phyloP scores from a whole-genome alignment of 306 rosid species.

The Amphicarpaea edgeworthii region DNA sequence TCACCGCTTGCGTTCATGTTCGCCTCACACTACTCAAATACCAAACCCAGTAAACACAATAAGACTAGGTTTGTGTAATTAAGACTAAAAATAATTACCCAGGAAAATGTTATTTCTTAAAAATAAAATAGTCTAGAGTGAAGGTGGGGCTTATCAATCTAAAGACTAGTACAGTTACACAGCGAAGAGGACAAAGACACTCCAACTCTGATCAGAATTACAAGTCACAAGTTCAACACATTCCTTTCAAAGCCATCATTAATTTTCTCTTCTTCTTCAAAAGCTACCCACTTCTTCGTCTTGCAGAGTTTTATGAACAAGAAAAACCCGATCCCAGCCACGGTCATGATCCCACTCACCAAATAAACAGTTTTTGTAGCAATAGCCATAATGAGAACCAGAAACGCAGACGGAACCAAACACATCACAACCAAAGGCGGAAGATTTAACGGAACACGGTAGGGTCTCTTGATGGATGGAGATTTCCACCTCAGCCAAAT shows the following conservation, averaged over 20 bases:
- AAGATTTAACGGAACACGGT: slow-evolving; percentile 56
- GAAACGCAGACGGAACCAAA: slow-evolving; percentile 59
- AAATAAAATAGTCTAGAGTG: neutral
- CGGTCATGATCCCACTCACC: slow-evolving; percentile 58
- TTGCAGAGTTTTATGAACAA: slow-evolving; percentile 51
- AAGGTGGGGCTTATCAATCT: neutral
- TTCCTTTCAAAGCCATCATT: neutral
- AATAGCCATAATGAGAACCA: slow-evolving; percentile 53
- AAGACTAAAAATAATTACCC: neutral
- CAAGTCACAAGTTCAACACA: no score
- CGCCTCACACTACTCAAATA: slow-evolving; percentile 64
- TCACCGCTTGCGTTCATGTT: slow-evolving; percentile 71
- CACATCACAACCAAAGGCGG: slow-evolving; percentile 55
- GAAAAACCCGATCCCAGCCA: slow-evolving; percentile 55
- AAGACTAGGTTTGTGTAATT: no score
- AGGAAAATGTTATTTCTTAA: neutral
- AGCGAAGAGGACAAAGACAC: no score
- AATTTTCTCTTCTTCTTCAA: neutral
- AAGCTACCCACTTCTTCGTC: slow-evolving; percentile 39
- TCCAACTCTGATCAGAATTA: neutral
- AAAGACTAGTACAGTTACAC: neutral
- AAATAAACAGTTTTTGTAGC: slow-evolving; percentile 60
- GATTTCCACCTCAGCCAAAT: slow-evolving; percentile 64
- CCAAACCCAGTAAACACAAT: neutral
- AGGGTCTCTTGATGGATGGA: slow-evolving; percentile 54